A percentile compares a stretch with the other conserved stretches of the same genome.
Conservation (phyloP, 768 basidiomycete genomes). For the Tricholoma bakamatsutake region DNA sequence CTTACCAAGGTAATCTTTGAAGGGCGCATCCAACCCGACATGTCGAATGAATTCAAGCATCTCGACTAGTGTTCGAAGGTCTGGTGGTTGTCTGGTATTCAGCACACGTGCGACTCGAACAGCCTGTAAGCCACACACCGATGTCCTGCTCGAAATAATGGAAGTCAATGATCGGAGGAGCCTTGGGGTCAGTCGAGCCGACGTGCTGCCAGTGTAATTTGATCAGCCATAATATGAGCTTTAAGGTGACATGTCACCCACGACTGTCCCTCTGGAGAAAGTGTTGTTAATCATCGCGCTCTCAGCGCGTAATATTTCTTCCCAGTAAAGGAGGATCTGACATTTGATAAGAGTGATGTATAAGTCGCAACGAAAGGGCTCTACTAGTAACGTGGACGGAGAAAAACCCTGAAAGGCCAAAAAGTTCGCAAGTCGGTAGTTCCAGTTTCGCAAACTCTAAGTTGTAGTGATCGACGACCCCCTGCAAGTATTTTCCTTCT, state of each 20-base stretch:
- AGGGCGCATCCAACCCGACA: no score
- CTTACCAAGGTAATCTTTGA: no score
- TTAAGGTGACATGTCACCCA: conserved; percentile 17
- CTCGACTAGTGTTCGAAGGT: conserved; percentile 12
- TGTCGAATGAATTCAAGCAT: conserved; percentile 14
- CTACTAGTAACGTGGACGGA: conserved; percentile 13
- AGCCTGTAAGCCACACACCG: conserved; percentile 22
- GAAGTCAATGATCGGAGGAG: conserved; percentile 34
- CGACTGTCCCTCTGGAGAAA: conserved; percentile 45
- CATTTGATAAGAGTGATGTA: background rate
- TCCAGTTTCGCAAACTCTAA: conserved; percentile 21
- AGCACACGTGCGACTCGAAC: background rate
- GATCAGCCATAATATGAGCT: background rate
- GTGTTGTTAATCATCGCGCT: conserved; percentile 34
- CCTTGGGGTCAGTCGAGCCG: conserved; percentile 25
- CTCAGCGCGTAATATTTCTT: conserved; percentile 38
- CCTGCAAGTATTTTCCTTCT: conserved; percentile 4
- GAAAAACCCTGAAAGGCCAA: conserved; percentile 21
- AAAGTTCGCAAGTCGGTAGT: conserved; percentile 23
- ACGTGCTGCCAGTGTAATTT: conserved; percentile 19
- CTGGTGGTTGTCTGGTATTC: conserved; percentile 1
- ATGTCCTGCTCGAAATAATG: conserved; percentile 36
- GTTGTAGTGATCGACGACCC: conserved; percentile 8
- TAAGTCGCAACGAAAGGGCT: background rate
- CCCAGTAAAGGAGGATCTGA: conserved; percentile 29